Percentiles rank a stretch among this genome's conserved stretches.
Evolutionary conservation across 2,329 filamentous ascomycete species (phyloP).

Genomic region (Verticillium nubilum): DNA sequence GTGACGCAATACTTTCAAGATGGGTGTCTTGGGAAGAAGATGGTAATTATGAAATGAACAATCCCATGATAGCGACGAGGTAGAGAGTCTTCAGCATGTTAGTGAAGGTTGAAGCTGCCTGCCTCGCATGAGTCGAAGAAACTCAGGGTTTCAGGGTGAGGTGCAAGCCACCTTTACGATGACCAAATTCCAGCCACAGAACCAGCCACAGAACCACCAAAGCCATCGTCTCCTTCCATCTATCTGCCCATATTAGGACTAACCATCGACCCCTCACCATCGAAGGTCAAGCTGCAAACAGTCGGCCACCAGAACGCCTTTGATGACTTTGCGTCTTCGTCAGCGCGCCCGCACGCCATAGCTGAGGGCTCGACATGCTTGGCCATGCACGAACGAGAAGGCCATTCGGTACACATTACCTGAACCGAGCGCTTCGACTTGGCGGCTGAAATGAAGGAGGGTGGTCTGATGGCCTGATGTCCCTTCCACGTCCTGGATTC

Average conservation of each 20-base stretch:
- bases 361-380: not conserved
- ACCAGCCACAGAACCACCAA: not conserved
- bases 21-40: not conserved
- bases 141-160: too few species aligned
- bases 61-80: not conserved
- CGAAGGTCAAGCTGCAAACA: not conserved
- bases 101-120: too few species aligned
- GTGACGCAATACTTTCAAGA: not conserved
- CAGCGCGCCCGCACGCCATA: too few species aligned
- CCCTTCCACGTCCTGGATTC: not conserved
- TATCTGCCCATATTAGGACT: not conserved
- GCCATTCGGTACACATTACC: not conserved
- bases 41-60: not conserved
- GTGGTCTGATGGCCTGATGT: not conserved
- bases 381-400: not conserved
- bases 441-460: not conserved
- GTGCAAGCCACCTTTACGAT: not conserved
- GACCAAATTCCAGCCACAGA: not conserved
- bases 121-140: too few species aligned
- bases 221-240: not conserved
- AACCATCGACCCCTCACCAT: not conserved
- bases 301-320: not conserved
- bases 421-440: not conserved
- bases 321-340: not conserved
- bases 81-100: not conserved